Evolutionary conservation across 805 yeast species (phyloP).

Genomic region (Nakazawaea laoshanensis): DNA sequence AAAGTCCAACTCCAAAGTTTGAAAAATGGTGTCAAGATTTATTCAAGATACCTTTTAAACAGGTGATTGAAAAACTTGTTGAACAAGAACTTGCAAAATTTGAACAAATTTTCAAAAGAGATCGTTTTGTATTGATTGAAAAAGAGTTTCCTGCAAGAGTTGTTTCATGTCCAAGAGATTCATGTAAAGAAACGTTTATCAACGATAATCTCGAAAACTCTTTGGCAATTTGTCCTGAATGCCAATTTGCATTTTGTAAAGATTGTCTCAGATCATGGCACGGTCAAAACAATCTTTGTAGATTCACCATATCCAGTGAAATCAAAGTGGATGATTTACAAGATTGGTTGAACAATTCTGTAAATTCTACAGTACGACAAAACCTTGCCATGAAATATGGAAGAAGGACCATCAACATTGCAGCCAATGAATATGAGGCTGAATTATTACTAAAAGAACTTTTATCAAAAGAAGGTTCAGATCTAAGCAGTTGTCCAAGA

Average conservation of each 20-base stretch:
- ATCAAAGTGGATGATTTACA: constrained; percentile 29
- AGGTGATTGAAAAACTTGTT: no score
- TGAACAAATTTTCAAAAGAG: constrained; percentile 17
- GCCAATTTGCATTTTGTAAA: constrained; percentile 47
- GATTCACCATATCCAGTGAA: constrained; percentile 22
- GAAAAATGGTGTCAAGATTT: no score
- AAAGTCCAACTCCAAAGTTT: no score
- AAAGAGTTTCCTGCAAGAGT: constrained; percentile 39
- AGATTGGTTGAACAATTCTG: constrained; percentile 23
- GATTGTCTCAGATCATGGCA: constrained; percentile 57
- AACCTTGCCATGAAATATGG: constrained; percentile 33
- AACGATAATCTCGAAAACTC: constrained; percentile 36
- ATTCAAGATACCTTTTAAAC: no score
- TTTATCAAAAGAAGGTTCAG: constrained; percentile 30
- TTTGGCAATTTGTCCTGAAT: constrained; percentile 38
- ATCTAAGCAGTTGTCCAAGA: constrained; percentile 41
- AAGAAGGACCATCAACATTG: constrained; percentile 27
- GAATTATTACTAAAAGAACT: constrained; percentile 38
- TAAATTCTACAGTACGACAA: constrained; percentile 23
- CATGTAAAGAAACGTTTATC: constrained; percentile 37
- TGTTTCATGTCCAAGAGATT: constrained; percentile 38
- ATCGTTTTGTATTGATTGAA: constrained; percentile 33
- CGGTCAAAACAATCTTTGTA: constrained; percentile 41
- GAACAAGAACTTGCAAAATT: no score
- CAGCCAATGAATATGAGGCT: constrained; percentile 35